phyloP scores from a whole-genome alignment of 192 early-diverging fungal species.

The Radiomyces spectabilis region DNA sequence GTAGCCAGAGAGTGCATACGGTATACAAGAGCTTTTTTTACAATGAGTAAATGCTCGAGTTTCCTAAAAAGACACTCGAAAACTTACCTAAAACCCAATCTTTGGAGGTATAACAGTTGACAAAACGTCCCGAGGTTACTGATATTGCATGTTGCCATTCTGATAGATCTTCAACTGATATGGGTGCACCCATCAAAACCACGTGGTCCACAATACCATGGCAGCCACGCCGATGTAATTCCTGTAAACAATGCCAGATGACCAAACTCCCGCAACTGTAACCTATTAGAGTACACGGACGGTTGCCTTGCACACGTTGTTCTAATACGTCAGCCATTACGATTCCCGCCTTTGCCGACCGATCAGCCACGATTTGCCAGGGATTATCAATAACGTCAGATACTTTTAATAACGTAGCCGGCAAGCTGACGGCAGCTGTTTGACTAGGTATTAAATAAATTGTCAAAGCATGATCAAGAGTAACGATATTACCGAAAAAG shows the following conservation, averaged over 20 bases:
- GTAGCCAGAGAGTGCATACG: conserved; percentile 40
- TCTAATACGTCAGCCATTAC: conserved; percentile 48
- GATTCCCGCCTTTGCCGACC: conserved; percentile 44
- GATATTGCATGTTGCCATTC: conserved; percentile 34
- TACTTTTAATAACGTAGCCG: conserved; percentile 40
- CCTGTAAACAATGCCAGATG: conserved; percentile 48
- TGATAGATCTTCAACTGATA: conserved; percentile 25
- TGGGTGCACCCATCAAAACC: conserved; percentile 46
- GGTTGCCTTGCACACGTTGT: conserved; percentile 46
- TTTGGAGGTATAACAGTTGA: conserved; percentile 47
- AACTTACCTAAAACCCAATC: conserved; percentile 42
- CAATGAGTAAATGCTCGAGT: not conserved
- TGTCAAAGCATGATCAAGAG: too few relatives aligned
- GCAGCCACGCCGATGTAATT: conserved; percentile 33
- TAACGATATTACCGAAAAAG: conserved; percentile 39
- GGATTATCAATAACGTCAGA: conserved; percentile 55
- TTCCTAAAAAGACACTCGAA: too few relatives aligned
- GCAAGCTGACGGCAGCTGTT: conserved; percentile 40
- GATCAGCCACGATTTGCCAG: conserved; percentile 48
- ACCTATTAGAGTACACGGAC: conserved; percentile 46
- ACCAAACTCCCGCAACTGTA: conserved; percentile 50
- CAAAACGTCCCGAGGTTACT: conserved; percentile 37
- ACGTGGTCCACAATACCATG: conserved; percentile 43
- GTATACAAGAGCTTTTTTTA: conserved; percentile 21
- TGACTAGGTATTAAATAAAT: too few relatives aligned